Base-by-base conservation (phyloP, 805 yeast genomes). In the Pichia thaimueangensis region DNA sequence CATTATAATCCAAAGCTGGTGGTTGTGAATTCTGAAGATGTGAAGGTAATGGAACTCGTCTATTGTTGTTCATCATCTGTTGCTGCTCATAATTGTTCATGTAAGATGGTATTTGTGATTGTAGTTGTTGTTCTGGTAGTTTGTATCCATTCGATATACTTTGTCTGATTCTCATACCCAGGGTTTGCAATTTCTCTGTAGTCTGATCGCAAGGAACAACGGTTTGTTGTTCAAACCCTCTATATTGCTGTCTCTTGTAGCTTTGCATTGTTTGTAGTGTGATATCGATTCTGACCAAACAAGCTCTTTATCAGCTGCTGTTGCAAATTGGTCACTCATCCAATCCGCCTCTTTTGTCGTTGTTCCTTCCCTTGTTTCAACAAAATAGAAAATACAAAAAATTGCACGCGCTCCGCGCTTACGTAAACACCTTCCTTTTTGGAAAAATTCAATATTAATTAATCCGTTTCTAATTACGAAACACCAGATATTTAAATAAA, bases 101-200 rank as follows among this genome's bases (percentile, higher is more conserved):
- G 29, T 47, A 45, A 7, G 24, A 7, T 27, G 48, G 40, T 25
- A 5, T 16, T 5, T 16, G 5, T 4, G 24, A n/a, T 27, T 19
- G 16, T n/a, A n/a, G n/a, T 30, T 34, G 4, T 31, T 13, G 15
- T 13, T 27, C 30, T 25, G 47, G 55, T 21, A 51, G 52, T 40
- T 47, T 46, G 51, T 80, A 80, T 1, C 88, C 88, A 34, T 79
- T 78, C 27, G 74, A 68, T 3, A 82, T 76, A 2, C 82, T 69
- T 51, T 80, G 79, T 54, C 91, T 71, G 45, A 83, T 76, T 48
- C 86, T 69, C 86, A 80, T 82, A 0, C 87, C 88, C 6, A 82
- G 55, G 0, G 80, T 71, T 31, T 78, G 70, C 20, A 82, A 66
- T 21, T 65, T 59, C 34, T 59, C 67, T 12, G 59, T 55, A 31